Percentiles rank a stretch among this genome's conserved stretches.
Conservation (phyloP, 2,329 filamentous ascomycete species). For the Arachnomyces sp. region DNA sequence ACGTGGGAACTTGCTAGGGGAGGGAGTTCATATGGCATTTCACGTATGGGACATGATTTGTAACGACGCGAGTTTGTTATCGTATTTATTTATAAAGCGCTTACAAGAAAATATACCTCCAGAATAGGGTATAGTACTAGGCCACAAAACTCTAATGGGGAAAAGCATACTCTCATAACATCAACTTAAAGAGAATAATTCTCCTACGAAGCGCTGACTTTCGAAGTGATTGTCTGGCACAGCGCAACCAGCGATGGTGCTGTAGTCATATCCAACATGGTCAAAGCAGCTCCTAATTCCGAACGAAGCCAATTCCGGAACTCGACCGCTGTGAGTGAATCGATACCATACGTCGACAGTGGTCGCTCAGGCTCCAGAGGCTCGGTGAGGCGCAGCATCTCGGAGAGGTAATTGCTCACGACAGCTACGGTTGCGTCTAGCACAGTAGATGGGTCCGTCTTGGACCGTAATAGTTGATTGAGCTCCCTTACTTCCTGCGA, state of each 20-base stretch:
- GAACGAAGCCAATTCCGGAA: slow-evolving; percentile 19
- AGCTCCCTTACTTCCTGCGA: neutral
- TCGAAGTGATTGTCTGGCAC: slow-evolving; percentile 11
- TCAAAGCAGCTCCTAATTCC: slow-evolving; percentile 16
- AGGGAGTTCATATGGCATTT: too few species aligned
- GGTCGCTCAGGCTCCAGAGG: slow-evolving; percentile 15
- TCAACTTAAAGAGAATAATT: too few species aligned
- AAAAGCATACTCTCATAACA: too few species aligned
- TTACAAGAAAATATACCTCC: too few species aligned
- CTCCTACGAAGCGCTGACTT: too few species aligned
- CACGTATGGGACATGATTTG: too few species aligned
- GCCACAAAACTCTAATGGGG: too few species aligned
- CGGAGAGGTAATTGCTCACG: neutral
- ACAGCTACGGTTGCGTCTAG: slow-evolving; percentile 1
- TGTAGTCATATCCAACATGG: slow-evolving; percentile 16
- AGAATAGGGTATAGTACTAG: too few species aligned
- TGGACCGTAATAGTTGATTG: neutral
- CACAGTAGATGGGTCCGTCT: neutral
- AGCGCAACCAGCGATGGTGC: slow-evolving; percentile 14
- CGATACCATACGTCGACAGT: slow-evolving; percentile 19
- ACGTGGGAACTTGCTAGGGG: too few species aligned
- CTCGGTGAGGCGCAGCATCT: neutral
- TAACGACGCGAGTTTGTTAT: too few species aligned
- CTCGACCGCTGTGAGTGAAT: slow-evolving; percentile 21
- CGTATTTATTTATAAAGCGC: too few species aligned